A percentile compares a stretch with the other conserved stretches of the same genome.
These are phyloP conservation scores for Cladophialophora chaetospira DNA, from an alignment of 2,329 filamentous ascomycete genomes.

Conservation along the genomic window DNA sequence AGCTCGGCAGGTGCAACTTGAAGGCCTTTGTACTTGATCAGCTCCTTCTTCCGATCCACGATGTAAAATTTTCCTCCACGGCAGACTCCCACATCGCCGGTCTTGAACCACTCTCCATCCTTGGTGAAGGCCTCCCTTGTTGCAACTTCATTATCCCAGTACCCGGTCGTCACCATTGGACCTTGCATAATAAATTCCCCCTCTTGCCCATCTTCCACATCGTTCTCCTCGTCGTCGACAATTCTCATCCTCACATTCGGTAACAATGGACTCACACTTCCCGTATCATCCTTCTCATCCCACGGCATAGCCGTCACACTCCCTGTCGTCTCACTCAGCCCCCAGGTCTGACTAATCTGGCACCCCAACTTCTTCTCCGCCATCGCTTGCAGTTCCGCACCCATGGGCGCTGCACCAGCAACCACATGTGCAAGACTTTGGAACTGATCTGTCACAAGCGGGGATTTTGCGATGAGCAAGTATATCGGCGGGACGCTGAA, in stretches of 20 bases:
- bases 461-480: slow-evolving; percentile 61
- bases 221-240: slow-evolving; percentile 31
- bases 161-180: slow-evolving; percentile 48
- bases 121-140: slow-evolving; percentile 34
- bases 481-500: slow-evolving; percentile 65
- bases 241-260: slow-evolving; percentile 30
- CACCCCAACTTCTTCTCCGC: slow-evolving; percentile 54
- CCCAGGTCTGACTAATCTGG: slow-evolving; percentile 30
- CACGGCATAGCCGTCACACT: slow-evolving; percentile 30
- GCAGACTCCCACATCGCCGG: slow-evolving; percentile 79
- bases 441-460: slow-evolving; percentile 60
- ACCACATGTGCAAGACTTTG: slow-evolving; percentile 50
- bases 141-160: slow-evolving; percentile 32
- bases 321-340: slow-evolving; percentile 31
- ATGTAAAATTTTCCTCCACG: slow-evolving; percentile 84
- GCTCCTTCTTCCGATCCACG: slow-evolving; percentile 74
- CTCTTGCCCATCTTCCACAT: slow-evolving; percentile 48
- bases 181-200: slow-evolving; percentile 65
- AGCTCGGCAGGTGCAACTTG: slow-evolving; percentile 54
- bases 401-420: slow-evolving; percentile 60
- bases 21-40: slow-evolving; percentile 58
- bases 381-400: slow-evolving; percentile 54
- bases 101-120: slow-evolving; percentile 81
- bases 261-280: slow-evolving; percentile 24
- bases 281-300: slow-evolving; percentile 29